Evolutionary conservation across 1,139 yeast species (phyloP).

Genomic region (Arxiozyma telluris): DNA sequence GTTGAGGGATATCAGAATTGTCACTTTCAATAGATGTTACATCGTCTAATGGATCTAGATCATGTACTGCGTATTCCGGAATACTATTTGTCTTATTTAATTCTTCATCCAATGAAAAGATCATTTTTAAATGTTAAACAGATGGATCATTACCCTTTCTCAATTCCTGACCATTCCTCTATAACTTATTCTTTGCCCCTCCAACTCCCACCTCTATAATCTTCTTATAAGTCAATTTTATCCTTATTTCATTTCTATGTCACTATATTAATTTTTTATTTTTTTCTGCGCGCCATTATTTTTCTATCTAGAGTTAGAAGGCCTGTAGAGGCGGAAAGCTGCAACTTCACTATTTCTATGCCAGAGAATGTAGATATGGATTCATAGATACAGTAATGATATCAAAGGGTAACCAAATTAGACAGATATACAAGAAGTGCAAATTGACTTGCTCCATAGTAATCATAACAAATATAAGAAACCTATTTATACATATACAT

Average conservation of each 20-base stretch:
- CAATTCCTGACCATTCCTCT: not conserved
- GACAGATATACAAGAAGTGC: not conserved
- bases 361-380: no score
- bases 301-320: no score
- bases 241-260: no score
- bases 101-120: slow-evolving; percentile 26
- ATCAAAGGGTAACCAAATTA: no score
- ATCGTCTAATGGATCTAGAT: not conserved
- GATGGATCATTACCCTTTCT: not conserved
- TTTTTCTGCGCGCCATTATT: not conserved
- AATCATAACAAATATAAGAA: not conserved
- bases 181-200: not conserved
- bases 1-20: not conserved
- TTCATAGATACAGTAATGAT: no score
- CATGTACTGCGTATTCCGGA: slow-evolving; percentile 2
- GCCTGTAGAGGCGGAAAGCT: no score
- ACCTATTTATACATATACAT: not conserved
- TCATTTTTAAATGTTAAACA: slow-evolving; percentile 8
- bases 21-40: not conserved
- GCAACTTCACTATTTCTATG: no score
- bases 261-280: no score
- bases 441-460: not conserved
- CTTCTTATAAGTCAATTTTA: no score
- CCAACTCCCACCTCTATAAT: no score
- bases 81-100: slow-evolving; percentile 11